Base-by-base conservation (phyloP, 176 grass and related monocot genomes). In the Oryza glumipatula region DNA sequence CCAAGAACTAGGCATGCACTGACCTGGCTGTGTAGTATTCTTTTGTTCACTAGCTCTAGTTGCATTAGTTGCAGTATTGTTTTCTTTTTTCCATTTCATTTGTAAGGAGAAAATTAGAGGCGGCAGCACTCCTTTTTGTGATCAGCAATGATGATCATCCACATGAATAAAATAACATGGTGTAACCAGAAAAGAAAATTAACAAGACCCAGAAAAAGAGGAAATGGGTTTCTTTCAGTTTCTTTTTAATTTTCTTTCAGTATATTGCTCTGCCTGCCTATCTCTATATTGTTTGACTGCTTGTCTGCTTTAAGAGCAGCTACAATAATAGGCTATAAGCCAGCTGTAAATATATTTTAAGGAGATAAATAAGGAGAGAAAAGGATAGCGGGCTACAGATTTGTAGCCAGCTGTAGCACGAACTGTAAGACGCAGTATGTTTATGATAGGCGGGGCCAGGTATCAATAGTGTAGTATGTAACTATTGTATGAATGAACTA, bases 201-300 rank as follows among this genome's bases (percentile, higher is more conserved):
- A 70, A 67, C 68, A 83, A 60, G 14, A 41, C 8, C 45, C 64
- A 68, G 56, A 75, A 80, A 49, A 69, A 13, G 10, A 49, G 17
- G 28, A 46, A 30, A 16, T 58, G 19, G 41, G 38, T 48, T 86
- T 88, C 39, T 13, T 87, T 47, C 11, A 74, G 19, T 28, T 49
- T 67, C 33, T 28, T 74, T 84, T 78, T 16, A 43, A 43, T 67
- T 77, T 78, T 21, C 8, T 43, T 78, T 13, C 30, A 32, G 48
- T 83, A 41, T 84, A 28, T 73, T 71, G 43, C 23, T 8, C 26
- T 82, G 46, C 46, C 76, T 78, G 64, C 71, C 54, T n/a, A 58
- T 58, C 54, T 58, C 76, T 88, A 91, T 82, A 86, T 76, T 80
- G 80, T 92, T 88, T 88, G 89, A 88, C 89, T 88, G 82, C 41